Base-by-base conservation (phyloP, 1,284 basidiomycete species). In the Bjerkandera adusta region DNA sequence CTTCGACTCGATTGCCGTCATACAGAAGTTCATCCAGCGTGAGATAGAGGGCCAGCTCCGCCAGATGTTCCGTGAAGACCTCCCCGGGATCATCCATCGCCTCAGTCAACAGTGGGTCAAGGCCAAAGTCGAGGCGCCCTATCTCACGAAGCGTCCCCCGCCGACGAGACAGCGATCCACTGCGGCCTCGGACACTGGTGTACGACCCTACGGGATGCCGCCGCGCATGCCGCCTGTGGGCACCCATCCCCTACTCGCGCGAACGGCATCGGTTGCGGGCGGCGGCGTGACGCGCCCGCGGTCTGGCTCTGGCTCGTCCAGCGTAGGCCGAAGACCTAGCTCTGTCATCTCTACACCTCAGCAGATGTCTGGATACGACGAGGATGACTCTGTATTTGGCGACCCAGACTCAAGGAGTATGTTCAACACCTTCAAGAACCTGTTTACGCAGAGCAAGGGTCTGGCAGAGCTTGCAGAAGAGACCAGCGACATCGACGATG, bases 41-140 rank as follows among this genome's bases (percentile, higher is more conserved):
- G 96, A 99, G 71, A 99, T 99, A 47, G 97, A 99, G 66, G 92
- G 86, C 0, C 96, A 98, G 68, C 73, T 99, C 24, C 78, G 96
- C 27, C 97, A 98, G 64, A 95, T 99, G 92, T 99, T 99, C 68
- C 77, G 95, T 51, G 94, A 97, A 62, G 97, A 99, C 66, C 68
- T 99, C 8, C 97, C 97, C 0, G 88, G 92, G 1, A 98, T 99
- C 57, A 99, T 99, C 38, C 97, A 99, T 65, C 78, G 92, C 24
- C 79, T 99, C 33, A 92, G 89, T 65, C 95, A 99, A 64, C 86
- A 89, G 59, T 99, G 96, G 96, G 80, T 91, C 43, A 89, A 87
- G 58, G 84, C 89, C 22, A 91, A 87, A 60, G 87, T 92, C 0
- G 87, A 92, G 60, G 79, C 85, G 3, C 88, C 88, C 1, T 90